These are phyloP conservation scores for Talaromyces rugulosus DNA, from an alignment of 2,329 filamentous ascomycete species.

Conservation along the genomic window DNA sequence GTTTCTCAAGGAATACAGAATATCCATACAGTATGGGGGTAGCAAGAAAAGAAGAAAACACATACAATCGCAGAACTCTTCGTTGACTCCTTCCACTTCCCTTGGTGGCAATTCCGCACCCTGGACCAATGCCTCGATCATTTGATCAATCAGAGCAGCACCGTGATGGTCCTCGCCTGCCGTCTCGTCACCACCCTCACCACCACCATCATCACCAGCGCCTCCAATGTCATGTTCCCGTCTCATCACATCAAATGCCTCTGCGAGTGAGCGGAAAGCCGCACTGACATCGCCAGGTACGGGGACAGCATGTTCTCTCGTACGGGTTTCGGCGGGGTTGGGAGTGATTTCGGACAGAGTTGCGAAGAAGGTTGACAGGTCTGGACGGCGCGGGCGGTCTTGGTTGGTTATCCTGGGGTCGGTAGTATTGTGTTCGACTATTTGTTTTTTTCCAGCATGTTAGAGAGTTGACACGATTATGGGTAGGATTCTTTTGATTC, in stretches of 20 bases:
- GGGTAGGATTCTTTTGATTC: neutral
- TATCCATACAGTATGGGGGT: neutral
- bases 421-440: conserved; percentile 41
- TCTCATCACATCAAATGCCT: conserved; percentile 58
- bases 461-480: neutral
- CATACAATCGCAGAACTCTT: conserved; percentile 55
- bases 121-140: conserved; percentile 54
- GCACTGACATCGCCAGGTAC: conserved; percentile 59
- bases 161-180: conserved; percentile 22
- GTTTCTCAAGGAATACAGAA: neutral
- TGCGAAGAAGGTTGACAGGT: conserved; percentile 62
- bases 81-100: conserved; percentile 58
- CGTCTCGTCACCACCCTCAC: conserved; percentile 25
- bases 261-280: conserved; percentile 56
- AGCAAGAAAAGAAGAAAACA: neutral
- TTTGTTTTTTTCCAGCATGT: neutral
- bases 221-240: conserved; percentile 31
- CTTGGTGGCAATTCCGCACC: conserved; percentile 56
- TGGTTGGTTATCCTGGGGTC: conserved; percentile 22
- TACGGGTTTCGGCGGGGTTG: conserved; percentile 43
- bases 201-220: conserved; percentile 33
- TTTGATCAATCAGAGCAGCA: conserved; percentile 42
- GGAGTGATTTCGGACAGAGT: conserved; percentile 56
- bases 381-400: conserved; percentile 52
- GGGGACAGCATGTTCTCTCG: conserved; percentile 56